Evolutionary conservation across 75 land plant genomes (phyloP), one percentile per base, ranked within the genome.

Genomic region (Adiantum capillusveneris): DNA sequence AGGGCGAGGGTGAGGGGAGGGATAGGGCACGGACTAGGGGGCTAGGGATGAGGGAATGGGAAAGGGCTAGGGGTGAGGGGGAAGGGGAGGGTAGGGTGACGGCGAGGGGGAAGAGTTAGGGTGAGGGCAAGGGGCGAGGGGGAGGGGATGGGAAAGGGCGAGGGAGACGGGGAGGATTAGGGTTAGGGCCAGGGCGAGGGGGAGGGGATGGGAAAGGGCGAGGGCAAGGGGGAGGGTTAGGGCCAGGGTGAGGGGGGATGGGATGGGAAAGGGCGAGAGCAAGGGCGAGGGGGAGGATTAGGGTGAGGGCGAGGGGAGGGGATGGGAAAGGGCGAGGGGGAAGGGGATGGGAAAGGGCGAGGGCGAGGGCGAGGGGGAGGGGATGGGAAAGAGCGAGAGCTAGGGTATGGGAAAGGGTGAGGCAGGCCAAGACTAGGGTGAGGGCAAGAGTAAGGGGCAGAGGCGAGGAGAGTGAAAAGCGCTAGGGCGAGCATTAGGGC

Each of bases 391-490:
- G 43, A 14, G 14, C 12, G 14, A 14, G 14, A 14, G 14, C 12
- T 9, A 41, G 43, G 43, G 14, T 9, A 41, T 9, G 43, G 43
- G 14, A 14, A 41, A 14, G 43, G 43, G 14, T 9, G 14, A 14
- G 43, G 43, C 9, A 14, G 14, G 43, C 12, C 12, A 41, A 14
- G 14, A 14, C 12, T 9, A 41, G 43, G 14, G 43, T 9, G 74
- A 69, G 29, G 56, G 74, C n/a, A n/a, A n/a, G n/a, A n/a, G n/a
- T n/a, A n/a, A n/a, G n/a, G n/a, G n/a, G n/a, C n/a, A n/a, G n/a
- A 58, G 65, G 60, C 31, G 65, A 66, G 63, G 79, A 72, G 44
- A 66, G 58, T 27, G 41, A 37, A 27, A 67, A 44, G 53, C n/a
- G n/a, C n/a, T n/a, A n/a, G n/a, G n/a, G n/a, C n/a, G n/a, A n/a